A percentile compares a stretch with the other conserved stretches of the same genome.
Evolutionary conservation across 371 early-diverging fungal species (phyloP).

Genomic region (Mucor saturninus): DNA sequence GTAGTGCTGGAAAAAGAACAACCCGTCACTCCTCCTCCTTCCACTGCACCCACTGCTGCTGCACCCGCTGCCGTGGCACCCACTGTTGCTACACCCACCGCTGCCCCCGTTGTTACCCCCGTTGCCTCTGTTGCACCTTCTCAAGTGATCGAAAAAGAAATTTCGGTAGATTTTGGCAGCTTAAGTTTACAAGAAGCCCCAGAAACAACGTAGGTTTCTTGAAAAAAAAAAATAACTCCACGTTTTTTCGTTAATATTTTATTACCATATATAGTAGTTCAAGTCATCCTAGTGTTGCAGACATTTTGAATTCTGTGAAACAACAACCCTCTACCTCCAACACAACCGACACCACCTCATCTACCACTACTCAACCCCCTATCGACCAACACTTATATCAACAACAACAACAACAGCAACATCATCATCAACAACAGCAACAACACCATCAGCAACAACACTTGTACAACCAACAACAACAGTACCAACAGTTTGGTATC

Average conservation of each 20-base stretch:
- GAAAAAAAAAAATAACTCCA: too few relatives aligned
- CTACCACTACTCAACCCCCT: background rate
- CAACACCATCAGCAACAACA: conserved; percentile 21
- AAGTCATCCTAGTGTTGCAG: conserved; percentile 19
- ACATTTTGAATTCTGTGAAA: conserved; percentile 24
- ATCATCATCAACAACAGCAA: conserved; percentile 23
- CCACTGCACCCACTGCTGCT: background rate
- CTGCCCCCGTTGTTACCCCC: background rate
- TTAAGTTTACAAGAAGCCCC: conserved; percentile 10
- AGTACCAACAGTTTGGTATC: conserved; percentile 31
- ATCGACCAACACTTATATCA: conserved; percentile 14
- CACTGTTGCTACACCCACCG: background rate
- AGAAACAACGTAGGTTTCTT: conserved; percentile 11
- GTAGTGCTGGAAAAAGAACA: background rate
- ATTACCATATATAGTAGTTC: conserved; percentile 17
- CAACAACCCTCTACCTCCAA: conserved; percentile 1
- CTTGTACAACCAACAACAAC: conserved; percentile 30
- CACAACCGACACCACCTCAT: background rate
- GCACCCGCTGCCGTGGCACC: background rate
- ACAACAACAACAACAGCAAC: conserved; percentile 31
- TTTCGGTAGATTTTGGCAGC: conserved; percentile 13
- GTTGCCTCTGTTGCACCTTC: background rate
- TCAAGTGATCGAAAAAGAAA: background rate
- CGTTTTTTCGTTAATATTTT: background rate
- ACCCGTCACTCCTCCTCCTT: too few relatives aligned